These are phyloP conservation scores for Phytophthora constricta DNA, from an alignment of 352 stramenopile genomes.

Conservation along the genomic window DNA sequence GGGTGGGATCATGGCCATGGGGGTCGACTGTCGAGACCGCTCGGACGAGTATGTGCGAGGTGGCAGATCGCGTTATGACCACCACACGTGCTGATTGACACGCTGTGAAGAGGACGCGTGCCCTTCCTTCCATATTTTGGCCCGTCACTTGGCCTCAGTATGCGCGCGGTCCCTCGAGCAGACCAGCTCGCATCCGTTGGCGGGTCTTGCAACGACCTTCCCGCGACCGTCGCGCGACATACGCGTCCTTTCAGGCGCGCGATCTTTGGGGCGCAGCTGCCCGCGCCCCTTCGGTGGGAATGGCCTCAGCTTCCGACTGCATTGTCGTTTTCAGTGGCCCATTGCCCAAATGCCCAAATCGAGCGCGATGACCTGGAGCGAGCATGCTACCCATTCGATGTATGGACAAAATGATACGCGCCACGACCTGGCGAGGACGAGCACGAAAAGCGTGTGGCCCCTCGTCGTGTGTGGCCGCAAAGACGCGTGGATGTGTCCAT, in stretches of 20 bases:
- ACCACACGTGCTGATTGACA: too few relatives aligned
- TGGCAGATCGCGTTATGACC: constrained; percentile 40
- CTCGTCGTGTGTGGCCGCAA: too few relatives aligned
- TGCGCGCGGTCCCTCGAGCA: constrained; percentile 3
- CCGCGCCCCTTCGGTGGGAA: background rate
- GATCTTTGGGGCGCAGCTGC: constrained; percentile 43
- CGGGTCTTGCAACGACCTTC: constrained; percentile 38
- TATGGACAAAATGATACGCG: too few relatives aligned
- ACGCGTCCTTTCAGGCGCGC: constrained; percentile 26
- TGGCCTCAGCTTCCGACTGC: background rate
- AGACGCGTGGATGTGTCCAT: too few relatives aligned
- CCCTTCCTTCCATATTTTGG: constrained; percentile 39
- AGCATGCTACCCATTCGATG: too few relatives aligned
- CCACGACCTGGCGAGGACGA: too few relatives aligned
- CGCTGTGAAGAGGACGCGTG: constrained; percentile 25
- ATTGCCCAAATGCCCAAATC: too few relatives aligned
- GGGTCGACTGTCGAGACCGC: background rate
- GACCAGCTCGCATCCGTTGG: constrained; percentile 44
- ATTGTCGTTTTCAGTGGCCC: too few relatives aligned
- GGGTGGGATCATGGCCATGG: constrained; percentile 15
- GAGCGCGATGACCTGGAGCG: too few relatives aligned
- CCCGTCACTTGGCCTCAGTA: constrained; percentile 33
- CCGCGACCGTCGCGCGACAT: constrained; percentile 29
- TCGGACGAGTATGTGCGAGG: constrained; percentile 4
- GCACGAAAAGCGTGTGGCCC: too few relatives aligned